phyloP scores from a whole-genome alignment of 2,329 filamentous ascomycete species.

The Trichocomaceae sp. region DNA sequence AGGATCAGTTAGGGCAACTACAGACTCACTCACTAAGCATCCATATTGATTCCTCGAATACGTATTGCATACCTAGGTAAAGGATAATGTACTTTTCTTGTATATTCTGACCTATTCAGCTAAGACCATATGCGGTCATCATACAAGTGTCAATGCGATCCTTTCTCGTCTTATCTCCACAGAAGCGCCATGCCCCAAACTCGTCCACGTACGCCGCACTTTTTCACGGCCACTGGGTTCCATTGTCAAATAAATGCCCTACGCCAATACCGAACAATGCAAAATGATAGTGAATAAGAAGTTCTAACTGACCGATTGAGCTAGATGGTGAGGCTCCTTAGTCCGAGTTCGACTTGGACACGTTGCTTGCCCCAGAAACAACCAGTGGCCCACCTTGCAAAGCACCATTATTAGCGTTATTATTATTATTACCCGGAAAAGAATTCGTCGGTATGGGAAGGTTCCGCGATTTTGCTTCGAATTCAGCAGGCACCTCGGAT shows the following conservation, averaged over 20 bases:
- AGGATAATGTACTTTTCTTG: constrained; percentile 4
- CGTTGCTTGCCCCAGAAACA: constrained; percentile 29
- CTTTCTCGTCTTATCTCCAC: not conserved
- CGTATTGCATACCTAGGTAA: too few species aligned
- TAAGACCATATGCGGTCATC: not conserved
- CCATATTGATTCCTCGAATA: too few species aligned
- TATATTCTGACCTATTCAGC: constrained; percentile 1
- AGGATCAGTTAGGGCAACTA: too few species aligned
- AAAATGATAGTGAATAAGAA: constrained; percentile 5
- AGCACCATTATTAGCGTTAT: constrained; percentile 18
- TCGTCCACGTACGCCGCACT: constrained; percentile 15
- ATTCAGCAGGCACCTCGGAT: constrained; percentile 38
- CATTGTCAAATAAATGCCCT: constrained; percentile 7
- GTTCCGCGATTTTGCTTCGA: constrained; percentile 34
- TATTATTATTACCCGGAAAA: constrained; percentile 15
- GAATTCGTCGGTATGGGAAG: constrained; percentile 17
- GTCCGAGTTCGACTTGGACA: constrained; percentile 21
- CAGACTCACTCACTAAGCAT: too few species aligned
- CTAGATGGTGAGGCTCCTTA: not conserved
- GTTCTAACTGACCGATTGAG: constrained; percentile 13
- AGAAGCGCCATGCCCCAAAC: constrained; percentile 11
- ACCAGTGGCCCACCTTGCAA: constrained; percentile 32
- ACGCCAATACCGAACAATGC: constrained; percentile 14
- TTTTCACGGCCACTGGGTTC: not conserved
- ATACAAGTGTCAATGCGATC: constrained; percentile 2